Evolutionary conservation across 179 eudicot species (phyloP).

Genomic region (Pouteria campechiana): DNA sequence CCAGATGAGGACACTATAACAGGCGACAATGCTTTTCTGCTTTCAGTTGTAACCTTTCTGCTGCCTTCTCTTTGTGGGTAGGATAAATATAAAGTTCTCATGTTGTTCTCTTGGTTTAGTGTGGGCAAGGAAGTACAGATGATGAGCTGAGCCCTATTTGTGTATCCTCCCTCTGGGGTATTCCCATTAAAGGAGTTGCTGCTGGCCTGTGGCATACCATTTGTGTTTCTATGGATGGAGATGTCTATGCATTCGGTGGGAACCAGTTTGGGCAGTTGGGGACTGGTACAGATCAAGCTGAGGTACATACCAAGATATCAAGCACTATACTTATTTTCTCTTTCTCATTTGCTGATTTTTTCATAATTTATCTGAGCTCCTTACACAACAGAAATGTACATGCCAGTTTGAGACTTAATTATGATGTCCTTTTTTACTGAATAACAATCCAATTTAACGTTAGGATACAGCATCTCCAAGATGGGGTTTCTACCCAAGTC

Average conservation of each 20-base stretch:
- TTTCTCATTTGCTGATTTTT: too few species aligned
- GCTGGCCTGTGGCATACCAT: slow-evolving; percentile 96
- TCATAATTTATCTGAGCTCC: too few species aligned
- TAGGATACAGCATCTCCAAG: background rate
- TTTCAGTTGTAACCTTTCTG: slow-evolving; percentile 10
- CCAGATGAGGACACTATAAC: slow-evolving; percentile 29
- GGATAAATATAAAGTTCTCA: too few species aligned
- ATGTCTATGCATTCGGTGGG: slow-evolving; percentile 86
- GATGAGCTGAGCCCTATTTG: slow-evolving; percentile 89
- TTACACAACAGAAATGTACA: too few species aligned
- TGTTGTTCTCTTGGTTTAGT: slow-evolving; percentile 36
- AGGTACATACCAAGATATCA: too few species aligned
- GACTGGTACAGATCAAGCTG: slow-evolving; percentile 90
- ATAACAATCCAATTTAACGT: background rate
- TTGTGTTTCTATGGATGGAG: slow-evolving; percentile 87
- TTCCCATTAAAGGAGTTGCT: slow-evolving; percentile 57
- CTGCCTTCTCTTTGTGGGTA: background rate
- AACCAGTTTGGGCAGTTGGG: slow-evolving; percentile 99
- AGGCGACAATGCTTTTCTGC: slow-evolving; percentile 14
- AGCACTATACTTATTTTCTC: too few species aligned
- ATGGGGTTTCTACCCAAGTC: too few species aligned
- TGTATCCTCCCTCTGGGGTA: slow-evolving; percentile 80
- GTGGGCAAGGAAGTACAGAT: slow-evolving; percentile 96
- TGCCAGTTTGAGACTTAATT: too few species aligned
- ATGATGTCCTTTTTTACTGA: too few species aligned